Percentiles rank a stretch among this genome's conserved stretches.
Evolutionary conservation across 495 filamentous ascomycete genomes (phyloP).

Genomic region (Lichenothelia convexa): DNA sequence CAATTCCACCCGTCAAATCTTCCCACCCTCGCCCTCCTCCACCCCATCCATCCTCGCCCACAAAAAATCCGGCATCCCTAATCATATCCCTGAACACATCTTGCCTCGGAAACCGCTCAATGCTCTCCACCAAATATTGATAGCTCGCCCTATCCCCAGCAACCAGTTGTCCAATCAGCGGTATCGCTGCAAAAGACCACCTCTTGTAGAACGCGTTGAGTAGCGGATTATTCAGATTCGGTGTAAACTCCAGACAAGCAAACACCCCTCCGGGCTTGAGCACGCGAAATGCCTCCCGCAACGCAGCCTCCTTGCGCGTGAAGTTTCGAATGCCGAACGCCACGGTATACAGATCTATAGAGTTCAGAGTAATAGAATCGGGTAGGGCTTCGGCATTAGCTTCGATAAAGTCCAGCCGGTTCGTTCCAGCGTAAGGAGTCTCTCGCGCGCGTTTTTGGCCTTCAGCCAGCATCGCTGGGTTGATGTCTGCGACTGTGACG

Average conservation of each 20-base stretch:
- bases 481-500: constrained; percentile 90
- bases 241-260: constrained; percentile 89
- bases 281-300: constrained; percentile 68
- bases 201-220: constrained; percentile 82
- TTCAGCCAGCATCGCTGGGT: constrained; percentile 80
- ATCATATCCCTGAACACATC: constrained; percentile 75
- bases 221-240: constrained; percentile 52
- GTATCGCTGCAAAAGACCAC: constrained; percentile 91
- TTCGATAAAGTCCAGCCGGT: constrained; percentile 58
- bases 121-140: constrained; percentile 97
- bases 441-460: constrained; percentile 54
- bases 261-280: constrained; percentile 91
- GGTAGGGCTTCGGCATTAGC: constrained; percentile 75
- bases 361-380: constrained; percentile 39
- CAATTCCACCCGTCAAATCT: constrained; percentile 78
- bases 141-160: constrained; percentile 90
- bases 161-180: constrained; percentile 85
- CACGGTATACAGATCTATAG: constrained; percentile 85
- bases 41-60: too few relatives aligned
- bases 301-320: constrained; percentile 61
- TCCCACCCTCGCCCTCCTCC: constrained; percentile 69
- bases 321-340: constrained; percentile 98
- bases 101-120: constrained; percentile 82
- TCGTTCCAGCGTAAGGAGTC: constrained; percentile 35
- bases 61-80: constrained; percentile 65